Evolutionary conservation across 1,139 yeast genomes (phyloP).

Genomic region (Saccharomyces hybrid): DNA sequence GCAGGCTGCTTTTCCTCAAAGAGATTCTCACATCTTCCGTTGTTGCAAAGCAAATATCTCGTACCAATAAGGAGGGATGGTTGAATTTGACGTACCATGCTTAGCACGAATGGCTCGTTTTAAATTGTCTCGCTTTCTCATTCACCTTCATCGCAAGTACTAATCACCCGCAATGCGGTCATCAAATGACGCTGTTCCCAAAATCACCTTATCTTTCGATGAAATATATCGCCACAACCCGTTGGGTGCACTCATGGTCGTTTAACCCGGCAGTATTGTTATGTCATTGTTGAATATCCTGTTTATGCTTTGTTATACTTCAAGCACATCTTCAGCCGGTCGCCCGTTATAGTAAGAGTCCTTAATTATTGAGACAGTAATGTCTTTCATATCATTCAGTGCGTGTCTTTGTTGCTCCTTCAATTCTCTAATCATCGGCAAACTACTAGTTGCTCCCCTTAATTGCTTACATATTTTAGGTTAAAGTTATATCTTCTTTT

Average conservation of each 20-base stretch:
- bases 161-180: constrained; percentile 22
- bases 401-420: background rate
- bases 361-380: too few species aligned
- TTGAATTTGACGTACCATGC: constrained; percentile 29
- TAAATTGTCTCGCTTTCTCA: constrained; percentile 85
- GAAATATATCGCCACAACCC: too few species aligned
- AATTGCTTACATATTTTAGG: background rate
- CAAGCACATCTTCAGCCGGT: too few species aligned
- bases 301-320: too few species aligned
- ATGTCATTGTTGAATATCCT: too few species aligned
- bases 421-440: background rate
- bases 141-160: constrained; percentile 93
- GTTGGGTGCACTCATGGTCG: too few species aligned
- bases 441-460: background rate
- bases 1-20: too few species aligned
- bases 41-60: constrained; percentile 17
- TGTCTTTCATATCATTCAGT: too few species aligned
- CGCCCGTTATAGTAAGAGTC: too few species aligned
- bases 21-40: constrained; percentile 12
- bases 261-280: too few species aligned
- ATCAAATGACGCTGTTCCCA: background rate
- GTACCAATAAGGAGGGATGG: too few species aligned
- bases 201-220: constrained; percentile 44
- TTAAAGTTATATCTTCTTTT: background rate
- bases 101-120: constrained; percentile 95